phyloP scores from a whole-genome alignment of 805 yeast species.

The Saccharomycopsis synnaedendra region DNA sequence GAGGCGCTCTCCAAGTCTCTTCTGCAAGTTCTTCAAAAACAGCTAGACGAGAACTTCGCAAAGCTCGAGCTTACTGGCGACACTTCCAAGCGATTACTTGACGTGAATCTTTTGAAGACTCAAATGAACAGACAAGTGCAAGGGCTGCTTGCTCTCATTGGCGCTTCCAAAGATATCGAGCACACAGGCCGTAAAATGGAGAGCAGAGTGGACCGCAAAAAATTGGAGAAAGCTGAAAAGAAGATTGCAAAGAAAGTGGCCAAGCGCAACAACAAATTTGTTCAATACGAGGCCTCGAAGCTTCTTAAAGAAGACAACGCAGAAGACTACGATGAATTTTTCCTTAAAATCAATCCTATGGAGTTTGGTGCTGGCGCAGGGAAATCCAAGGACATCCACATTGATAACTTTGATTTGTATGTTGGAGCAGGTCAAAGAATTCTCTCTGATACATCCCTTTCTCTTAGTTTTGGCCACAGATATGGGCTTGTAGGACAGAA shows the following conservation, averaged over 20 bases:
- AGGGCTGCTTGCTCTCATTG: constrained; percentile 64
- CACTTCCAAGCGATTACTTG: constrained; percentile 76
- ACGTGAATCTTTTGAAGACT: constrained; percentile 60
- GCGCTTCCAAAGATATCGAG: constrained; percentile 76
- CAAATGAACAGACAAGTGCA: constrained; percentile 55
- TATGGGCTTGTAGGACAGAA: constrained; percentile 98
- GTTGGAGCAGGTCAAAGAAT: constrained; percentile 96
- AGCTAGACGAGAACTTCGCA: constrained; percentile 56
- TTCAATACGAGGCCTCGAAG: constrained; percentile 89
- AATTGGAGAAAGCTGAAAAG: constrained; percentile 92
- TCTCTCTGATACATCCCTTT: constrained; percentile 74
- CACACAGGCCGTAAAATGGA: constrained; percentile 88
- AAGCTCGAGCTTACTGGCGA: constrained; percentile 74
- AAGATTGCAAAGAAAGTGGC: constrained; percentile 97
- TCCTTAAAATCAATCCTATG: constrained; percentile 88
- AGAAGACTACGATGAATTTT: constrained; percentile 76
- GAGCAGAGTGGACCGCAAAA: constrained; percentile 89
- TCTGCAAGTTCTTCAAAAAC: constrained; percentile 35
- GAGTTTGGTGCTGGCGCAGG: constrained; percentile 88
- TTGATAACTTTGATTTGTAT: constrained; percentile 86
- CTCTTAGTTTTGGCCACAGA: constrained; percentile 84
- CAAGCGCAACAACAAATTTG: constrained; percentile 70
- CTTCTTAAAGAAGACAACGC: constrained; percentile 43
- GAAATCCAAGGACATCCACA: constrained; percentile 90
- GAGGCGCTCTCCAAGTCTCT: constrained; percentile 35